Base-by-base conservation (phyloP, 2,329 filamentous ascomycete species). In the Aschersonia sp. region DNA sequence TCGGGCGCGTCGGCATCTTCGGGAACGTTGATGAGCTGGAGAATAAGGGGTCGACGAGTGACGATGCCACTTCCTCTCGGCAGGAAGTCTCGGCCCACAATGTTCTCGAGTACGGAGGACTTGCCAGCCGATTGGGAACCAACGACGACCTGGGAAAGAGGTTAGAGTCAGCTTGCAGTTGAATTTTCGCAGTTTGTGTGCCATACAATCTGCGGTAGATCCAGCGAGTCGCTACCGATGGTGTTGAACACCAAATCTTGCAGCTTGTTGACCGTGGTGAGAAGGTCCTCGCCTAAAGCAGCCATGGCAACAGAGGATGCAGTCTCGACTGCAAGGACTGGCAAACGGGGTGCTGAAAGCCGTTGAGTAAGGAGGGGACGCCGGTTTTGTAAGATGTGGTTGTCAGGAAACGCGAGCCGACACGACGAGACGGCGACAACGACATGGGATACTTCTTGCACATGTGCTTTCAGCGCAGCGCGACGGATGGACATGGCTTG, bases 201-300 rank as follows among this genome's bases (percentile, higher is more conserved):
- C 71, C 81, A 62, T 81, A 96, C 92, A 76, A 98, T 98, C 71
- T 98, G 92, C 50, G 92, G 92, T 49, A 98, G 73, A 68, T 98
- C 92, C 52, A 98, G 78, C 47, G 90, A 97, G 68, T 98, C 92
- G 72, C 89, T 97, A 68, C 92, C 92, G 67, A 98, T 98, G 57
- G 92, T 98, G 71, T 98, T 98, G 75, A 98, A 98, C 61, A 98
- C 92, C 62, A 98, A 71, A 68, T 97, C 92, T 69, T 98, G 92
- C 61, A 98, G 76, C 75, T 94, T 94, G 75, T 98, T 98, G 71
- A 98, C 92, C 55, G 88, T 94, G 58, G 79, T 81, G 64, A 98
- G 79, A 68, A 98, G 74, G 69, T 98, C 89, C 68, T 98, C 92
- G 63, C 92, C 90, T 60, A 98, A 81, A 61, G 90, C 81, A 63